Percentiles rank a stretch among this genome's conserved stretches.
These are phyloP conservation scores for Tuber calosporum DNA, from an alignment of 495 filamentous ascomycete species.

Conservation along the genomic window DNA sequence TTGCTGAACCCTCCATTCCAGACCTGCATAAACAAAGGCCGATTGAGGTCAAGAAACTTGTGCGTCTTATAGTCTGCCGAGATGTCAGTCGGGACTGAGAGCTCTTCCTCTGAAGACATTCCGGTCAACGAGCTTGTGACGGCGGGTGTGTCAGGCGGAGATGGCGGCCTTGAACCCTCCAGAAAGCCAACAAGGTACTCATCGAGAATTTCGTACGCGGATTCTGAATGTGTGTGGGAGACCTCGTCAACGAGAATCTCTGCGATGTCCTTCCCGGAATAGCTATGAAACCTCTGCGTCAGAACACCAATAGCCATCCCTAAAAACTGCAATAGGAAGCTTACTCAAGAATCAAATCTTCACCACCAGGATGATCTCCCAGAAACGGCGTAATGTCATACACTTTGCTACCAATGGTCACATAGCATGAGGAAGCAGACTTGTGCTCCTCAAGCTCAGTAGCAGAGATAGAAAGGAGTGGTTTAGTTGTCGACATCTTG, in stretches of 20 bases:
- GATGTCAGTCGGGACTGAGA: slow-evolving; percentile 76
- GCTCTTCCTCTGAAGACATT: slow-evolving; percentile 76
- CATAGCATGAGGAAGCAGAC: slow-evolving; percentile 77
- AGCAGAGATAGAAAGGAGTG: slow-evolving; percentile 68
- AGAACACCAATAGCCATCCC: background rate
- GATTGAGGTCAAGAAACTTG: slow-evolving; percentile 87
- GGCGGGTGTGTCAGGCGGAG: slow-evolving; percentile 32
- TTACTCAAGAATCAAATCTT: slow-evolving; percentile 74
- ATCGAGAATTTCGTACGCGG: slow-evolving; percentile 88
- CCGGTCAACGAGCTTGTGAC: slow-evolving; percentile 65
- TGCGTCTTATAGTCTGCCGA: slow-evolving; percentile 68
- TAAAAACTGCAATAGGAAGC: background rate
- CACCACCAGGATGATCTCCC: slow-evolving; percentile 81
- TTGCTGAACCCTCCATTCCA: slow-evolving; percentile 84
- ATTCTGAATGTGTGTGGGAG: slow-evolving; percentile 77
- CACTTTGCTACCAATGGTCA: slow-evolving; percentile 79
- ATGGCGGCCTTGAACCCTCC: slow-evolving; percentile 28
- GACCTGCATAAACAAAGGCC: slow-evolving; percentile 79
- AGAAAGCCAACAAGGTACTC: slow-evolving; percentile 78
- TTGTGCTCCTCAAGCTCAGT: slow-evolving; percentile 77
- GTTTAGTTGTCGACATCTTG: slow-evolving; percentile 37
- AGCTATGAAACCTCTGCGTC: slow-evolving; percentile 21
- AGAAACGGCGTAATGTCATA: slow-evolving; percentile 92
- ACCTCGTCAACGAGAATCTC: slow-evolving; percentile 74
- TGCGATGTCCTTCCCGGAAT: slow-evolving; percentile 78